Base-by-base conservation (phyloP, 164 flowering plant genomes). In the Kalanchoe fedtschenkoi region DNA sequence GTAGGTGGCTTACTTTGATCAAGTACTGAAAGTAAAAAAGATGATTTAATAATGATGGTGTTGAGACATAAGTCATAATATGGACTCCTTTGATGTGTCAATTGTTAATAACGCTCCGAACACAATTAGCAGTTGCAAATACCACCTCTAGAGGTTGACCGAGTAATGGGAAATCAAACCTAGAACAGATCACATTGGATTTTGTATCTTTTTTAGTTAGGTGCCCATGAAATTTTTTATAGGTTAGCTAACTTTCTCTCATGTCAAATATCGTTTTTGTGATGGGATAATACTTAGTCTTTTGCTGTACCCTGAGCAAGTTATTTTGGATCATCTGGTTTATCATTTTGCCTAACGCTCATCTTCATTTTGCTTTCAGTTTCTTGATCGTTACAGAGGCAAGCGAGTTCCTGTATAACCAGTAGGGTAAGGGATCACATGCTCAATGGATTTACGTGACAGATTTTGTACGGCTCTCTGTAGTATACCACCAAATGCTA, bases 311-410 rank as follows among this genome's bases (percentile, higher is more conserved):
- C 38, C 60, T 57, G 60, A 32, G 5, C 60, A 0, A 34, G 5
- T 30, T 22, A 0, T 22, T 5, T 0, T 17, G 37, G 17, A 7
- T 60, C 9, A 29, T 11, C 19, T 14, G n/a, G 29, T 59, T 13
- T 19, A 13, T 9, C 62, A 32, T 17, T 6, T 33, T 32, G 56
- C 24, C 26, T 46, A 33, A 47, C 28, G 30, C 1, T 62, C 29
- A n/a, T 58, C 22, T 38, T 60, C 21, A 19, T 61, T 15, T 62
- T 29, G 53, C 34, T 21, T 61, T 71, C 80, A 81, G 85, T 34
- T 81, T 17, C 73, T 81, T 46, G 82, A 81, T 46, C 72, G 75
- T 6, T 78, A 78, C 19, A 78, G 82, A 3, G 78, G 85, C 10
- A 78, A 65, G 60, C 65, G 82, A n/a, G 82, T 81, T 26, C 82